Conservation (phyloP, 371 early-diverging fungal genomes). For the Chytridium lagenaria region DNA sequence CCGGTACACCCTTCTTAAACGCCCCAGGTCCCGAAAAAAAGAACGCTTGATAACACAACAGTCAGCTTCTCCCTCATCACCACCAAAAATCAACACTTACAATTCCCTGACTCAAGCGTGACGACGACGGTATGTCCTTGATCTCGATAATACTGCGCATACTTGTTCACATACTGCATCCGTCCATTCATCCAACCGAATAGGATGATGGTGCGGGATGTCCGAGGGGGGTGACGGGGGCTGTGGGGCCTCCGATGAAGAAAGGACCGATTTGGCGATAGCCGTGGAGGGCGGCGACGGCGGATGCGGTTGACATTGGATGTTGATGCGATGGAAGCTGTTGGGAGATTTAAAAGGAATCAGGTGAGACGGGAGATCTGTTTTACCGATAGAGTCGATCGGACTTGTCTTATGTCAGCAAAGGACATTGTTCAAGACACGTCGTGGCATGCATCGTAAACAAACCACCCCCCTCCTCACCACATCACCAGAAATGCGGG, state of each 20-base stretch:
- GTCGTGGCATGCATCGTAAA: too few species aligned
- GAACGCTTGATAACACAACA: not conserved
- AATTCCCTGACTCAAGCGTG: not conserved
- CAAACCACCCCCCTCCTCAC: too few species aligned
- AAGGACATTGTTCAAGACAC: too few species aligned
- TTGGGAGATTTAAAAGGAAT: too few species aligned
- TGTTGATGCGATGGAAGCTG: too few species aligned
- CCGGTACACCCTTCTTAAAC: not conserved
- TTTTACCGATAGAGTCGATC: too few species aligned
- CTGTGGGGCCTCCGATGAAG: not conserved
- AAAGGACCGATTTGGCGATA: conserved; percentile 2
- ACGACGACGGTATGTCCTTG: conserved; percentile 9
- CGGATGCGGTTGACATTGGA: not conserved
- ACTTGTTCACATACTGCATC: conserved; percentile 26
- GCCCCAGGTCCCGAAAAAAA: not conserved
- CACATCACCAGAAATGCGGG: too few species aligned
- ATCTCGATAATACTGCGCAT: conserved; percentile 21
- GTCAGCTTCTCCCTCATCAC: not conserved
- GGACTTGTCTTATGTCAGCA: too few species aligned
- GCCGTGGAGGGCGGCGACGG: conserved; percentile 13
- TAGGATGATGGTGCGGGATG: conserved; percentile 6
- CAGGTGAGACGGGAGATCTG: too few species aligned
- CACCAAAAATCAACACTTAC: not conserved
- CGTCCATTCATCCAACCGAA: conserved; percentile 24
- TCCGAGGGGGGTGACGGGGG: not conserved